phyloP scores from a whole-genome alignment of 139 green algal genomes.

The Zygnema circumcarinatum region DNA sequence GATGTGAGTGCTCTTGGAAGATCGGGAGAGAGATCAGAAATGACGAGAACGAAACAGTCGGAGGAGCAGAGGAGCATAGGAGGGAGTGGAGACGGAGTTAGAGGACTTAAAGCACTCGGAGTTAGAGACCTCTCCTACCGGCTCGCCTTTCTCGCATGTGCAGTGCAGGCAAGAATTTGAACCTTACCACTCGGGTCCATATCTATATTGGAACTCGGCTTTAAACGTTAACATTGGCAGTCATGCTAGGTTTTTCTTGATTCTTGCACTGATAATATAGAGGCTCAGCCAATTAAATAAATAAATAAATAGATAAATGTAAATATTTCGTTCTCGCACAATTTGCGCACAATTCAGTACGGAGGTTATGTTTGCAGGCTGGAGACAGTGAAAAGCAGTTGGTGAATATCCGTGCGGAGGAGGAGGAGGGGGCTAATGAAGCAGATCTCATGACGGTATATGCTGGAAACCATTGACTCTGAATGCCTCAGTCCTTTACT shows the following conservation, averaged over 20 bases:
- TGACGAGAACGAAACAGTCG: background rate
- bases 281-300: no score
- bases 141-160: conserved; percentile 86
- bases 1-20: conserved; percentile 80
- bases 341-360: no score
- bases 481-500: no score
- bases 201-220: background rate
- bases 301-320: no score
- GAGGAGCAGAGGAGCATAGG: background rate
- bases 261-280: no score
- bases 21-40: conserved; percentile 67
- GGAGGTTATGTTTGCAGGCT: no score
- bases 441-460: no score
- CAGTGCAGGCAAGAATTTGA: conserved; percentile 61
- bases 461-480: no score
- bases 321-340: no score
- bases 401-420: no score
- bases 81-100: conserved; percentile 77
- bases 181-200: background rate
- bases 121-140: conserved; percentile 91
- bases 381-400: no score
- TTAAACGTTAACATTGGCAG: background rate
- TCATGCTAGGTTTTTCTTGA: conserved; percentile 18
- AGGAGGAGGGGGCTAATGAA: no score
- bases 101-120: conserved; percentile 78